Evolutionary conservation across 495 filamentous ascomycete genomes (phyloP), one percentile per base, ranked within the genome.

Genomic region (Penicillium bialowiezense): DNA sequence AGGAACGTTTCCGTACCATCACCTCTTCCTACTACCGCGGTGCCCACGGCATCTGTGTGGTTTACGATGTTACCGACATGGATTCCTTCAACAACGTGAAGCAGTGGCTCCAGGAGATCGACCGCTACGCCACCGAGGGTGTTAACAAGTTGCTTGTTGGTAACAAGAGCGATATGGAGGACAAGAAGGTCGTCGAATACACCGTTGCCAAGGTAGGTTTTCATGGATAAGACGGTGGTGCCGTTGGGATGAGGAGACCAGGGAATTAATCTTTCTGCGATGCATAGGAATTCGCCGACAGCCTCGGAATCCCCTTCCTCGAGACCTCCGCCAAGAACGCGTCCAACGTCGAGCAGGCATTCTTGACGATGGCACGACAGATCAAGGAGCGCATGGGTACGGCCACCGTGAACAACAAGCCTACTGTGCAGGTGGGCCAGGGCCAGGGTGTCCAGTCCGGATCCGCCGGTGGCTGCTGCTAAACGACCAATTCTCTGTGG

Each of bases 71-170:
- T 65, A 98, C 93, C 35, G 95, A 98, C 68, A 97, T 97, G 95
- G 95, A 97, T 73, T 95, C 89, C 35, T 98, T 97, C 89, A 97
- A 97, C 83, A 97, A 97, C 76, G 95, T 98, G 59, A 97, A 97
- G 87, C 95, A 97, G 79, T 98, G 93, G 93, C 86, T 98, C 50
- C 95, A 97, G 69, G 95, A 98, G 76, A 98, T 98, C 56, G 95
- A 98, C 74, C 84, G 95, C 61, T 97, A 98, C 61, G 93, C 93
- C 52, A 97, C 93, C 45, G 93, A 98, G 72, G 95, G 95, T 60
- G 93, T 98, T 60, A 98, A 97, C 81, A 97, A 97, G 77, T 83
- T 98, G 41, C 84, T 98, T 47, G 93, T 98, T 46, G 93, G 93
- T 60, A 98, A 98, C 85, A 98, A 98, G 86, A 95, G 89, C 70